Conservation (phyloP, 345 rosid species). For the Rhodamnia argentea region DNA sequence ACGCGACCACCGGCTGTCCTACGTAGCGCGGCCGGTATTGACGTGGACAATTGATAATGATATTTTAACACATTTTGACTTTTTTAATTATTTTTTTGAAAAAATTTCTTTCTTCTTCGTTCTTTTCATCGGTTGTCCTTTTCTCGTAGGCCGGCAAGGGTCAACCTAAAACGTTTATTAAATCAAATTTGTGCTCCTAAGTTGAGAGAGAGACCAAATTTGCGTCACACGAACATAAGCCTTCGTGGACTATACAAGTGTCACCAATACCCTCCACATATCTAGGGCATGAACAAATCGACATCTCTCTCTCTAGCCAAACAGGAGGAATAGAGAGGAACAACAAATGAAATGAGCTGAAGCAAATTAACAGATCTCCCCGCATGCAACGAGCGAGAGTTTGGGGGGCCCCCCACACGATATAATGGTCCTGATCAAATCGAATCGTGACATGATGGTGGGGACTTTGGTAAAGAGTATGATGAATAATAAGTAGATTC, state of each 20-base stretch:
- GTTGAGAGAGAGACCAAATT: neutral
- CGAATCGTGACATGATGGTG: neutral
- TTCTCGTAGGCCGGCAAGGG: no score
- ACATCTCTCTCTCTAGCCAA: neutral
- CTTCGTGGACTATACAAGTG: neutral
- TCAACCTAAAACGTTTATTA: neutral
- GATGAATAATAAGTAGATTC: neutral
- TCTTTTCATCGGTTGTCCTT: no score
- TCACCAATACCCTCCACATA: neutral
- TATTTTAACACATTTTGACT: no score
- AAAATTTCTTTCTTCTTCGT: no score
- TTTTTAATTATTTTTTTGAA: no score
- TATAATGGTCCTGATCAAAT: conserved; percentile 1
- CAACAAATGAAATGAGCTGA: neutral
- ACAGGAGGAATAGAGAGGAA: neutral
- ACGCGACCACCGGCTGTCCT: no score
- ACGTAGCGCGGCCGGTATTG: no score
- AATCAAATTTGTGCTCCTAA: neutral
- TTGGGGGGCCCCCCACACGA: neutral
- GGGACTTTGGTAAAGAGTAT: neutral
- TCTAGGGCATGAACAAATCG: neutral
- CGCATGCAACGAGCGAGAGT: neutral
- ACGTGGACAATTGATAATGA: no score
- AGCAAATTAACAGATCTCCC: neutral
- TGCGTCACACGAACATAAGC: neutral